These are phyloP conservation scores for Schwanniomyces vanrijiae DNA, from an alignment of 805 yeast species.

Conservation along the genomic window DNA sequence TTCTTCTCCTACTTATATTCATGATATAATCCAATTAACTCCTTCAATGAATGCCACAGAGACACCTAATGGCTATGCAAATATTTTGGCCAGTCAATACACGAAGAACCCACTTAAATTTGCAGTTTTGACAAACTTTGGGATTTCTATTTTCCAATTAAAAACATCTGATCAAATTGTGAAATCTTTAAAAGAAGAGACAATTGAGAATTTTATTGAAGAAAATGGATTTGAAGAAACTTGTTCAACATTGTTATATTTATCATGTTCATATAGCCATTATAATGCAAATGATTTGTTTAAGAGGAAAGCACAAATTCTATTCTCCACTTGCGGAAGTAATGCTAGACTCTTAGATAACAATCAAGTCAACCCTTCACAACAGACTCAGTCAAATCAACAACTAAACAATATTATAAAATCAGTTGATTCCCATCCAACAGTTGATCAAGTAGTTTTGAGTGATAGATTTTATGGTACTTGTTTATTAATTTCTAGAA, in stretches of 20 bases:
- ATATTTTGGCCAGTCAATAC: slow-evolving; percentile 85
- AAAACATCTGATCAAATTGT: slow-evolving; percentile 80
- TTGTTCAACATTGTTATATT: slow-evolving; percentile 82
- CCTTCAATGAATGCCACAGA: slow-evolving; percentile 70
- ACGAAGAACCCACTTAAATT: slow-evolving; percentile 62
- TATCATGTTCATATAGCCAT: slow-evolving; percentile 70
- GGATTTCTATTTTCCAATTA: slow-evolving; percentile 73
- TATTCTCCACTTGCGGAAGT: slow-evolving; percentile 55
- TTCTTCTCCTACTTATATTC: slow-evolving; percentile 44
- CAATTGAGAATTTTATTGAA: slow-evolving; percentile 65
- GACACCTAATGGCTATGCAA: slow-evolving; percentile 80
- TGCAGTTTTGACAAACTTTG: slow-evolving; percentile 79
- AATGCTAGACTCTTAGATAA: slow-evolving; percentile 42
- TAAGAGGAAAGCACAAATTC: slow-evolving; percentile 48
- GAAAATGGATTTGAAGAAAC: slow-evolving; percentile 88
- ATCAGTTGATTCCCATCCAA: slow-evolving; percentile 29
- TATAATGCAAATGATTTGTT: slow-evolving; percentile 48
- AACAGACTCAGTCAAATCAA: slow-evolving; percentile 5
- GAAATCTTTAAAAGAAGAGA: slow-evolving; percentile 63
- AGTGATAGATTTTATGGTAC: slow-evolving; percentile 92
- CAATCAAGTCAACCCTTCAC: not conserved
- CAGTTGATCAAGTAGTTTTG: slow-evolving; percentile 75
- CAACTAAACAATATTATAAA: slow-evolving; percentile 13
- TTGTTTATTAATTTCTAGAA: slow-evolving; percentile 72
- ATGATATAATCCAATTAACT: slow-evolving; percentile 70